Percentiles rank a stretch among this genome's conserved stretches.
Conservation (phyloP, 2,329 filamentous ascomycete genomes). For the Paecilomyces sp. region DNA sequence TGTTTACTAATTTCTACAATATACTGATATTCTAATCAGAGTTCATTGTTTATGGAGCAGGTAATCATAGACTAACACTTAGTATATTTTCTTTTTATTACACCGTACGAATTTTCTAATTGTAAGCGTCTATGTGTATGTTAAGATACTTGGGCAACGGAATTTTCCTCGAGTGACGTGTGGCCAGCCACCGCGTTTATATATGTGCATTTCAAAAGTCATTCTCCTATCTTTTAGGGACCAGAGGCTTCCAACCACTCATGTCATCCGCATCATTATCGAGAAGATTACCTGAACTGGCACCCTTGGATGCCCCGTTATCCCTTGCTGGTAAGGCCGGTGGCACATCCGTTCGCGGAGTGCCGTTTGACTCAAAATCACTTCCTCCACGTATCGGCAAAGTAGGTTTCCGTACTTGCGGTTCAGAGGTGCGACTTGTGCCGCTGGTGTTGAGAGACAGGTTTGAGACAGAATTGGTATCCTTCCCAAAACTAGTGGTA, state of each 20-base stretch:
- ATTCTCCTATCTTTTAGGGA: constrained; percentile 13
- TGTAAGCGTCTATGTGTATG: neutral
- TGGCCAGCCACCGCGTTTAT: neutral
- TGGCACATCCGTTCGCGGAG: neutral
- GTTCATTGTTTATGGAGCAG: too few species aligned
- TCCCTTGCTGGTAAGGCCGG: neutral
- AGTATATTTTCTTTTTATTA: neutral
- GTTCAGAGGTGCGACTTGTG: neutral
- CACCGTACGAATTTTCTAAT: neutral
- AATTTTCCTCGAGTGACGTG: neutral
- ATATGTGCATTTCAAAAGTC: neutral
- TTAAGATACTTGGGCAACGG: neutral
- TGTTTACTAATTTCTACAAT: neutral
- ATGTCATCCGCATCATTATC: constrained; percentile 14
- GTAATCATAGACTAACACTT: too few species aligned
- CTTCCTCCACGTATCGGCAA: neutral
- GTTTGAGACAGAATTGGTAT: neutral
- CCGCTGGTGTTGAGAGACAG: neutral
- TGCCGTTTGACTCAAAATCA: neutral
- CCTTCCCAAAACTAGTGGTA: constrained; percentile 1
- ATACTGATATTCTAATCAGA: neutral
- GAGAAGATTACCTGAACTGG: constrained; percentile 15
- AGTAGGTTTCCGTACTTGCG: neutral
- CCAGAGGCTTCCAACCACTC: constrained; percentile 23
- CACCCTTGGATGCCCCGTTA: neutral